These are phyloP conservation scores for Talaromyces wortmannii DNA, from an alignment of 495 filamentous ascomycete species.

Conservation along the genomic window DNA sequence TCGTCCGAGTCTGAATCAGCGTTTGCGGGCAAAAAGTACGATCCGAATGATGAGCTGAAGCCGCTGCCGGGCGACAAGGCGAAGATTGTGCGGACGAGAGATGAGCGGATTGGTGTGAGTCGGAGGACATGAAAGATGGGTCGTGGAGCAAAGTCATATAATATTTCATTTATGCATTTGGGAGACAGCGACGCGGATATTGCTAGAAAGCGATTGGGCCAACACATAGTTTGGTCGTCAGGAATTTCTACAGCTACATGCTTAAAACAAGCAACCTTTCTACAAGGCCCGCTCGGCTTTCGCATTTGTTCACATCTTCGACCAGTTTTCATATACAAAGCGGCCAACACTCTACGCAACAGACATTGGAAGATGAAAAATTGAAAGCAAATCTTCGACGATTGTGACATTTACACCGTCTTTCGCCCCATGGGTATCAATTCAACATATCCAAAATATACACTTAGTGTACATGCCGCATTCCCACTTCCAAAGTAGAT, in stretches of 20 bases:
- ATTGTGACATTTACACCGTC: not conserved
- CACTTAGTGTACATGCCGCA: conserved; percentile 1
- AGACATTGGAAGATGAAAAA: not conserved
- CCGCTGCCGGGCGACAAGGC: conserved; percentile 48
- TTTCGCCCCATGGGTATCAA: conserved; percentile 1
- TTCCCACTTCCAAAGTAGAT: too few relatives aligned
- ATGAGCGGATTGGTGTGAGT: conserved; percentile 40
- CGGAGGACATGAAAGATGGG: conserved; percentile 1
- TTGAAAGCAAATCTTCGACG: not conserved
- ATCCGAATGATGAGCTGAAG: conserved; percentile 54
- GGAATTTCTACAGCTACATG: too few relatives aligned
- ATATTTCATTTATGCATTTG: too few relatives aligned
- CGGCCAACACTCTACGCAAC: not conserved
- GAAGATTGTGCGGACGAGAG: conserved; percentile 40
- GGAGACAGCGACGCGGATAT: too few relatives aligned
- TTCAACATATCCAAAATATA: conserved; percentile 1
- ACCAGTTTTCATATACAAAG: not conserved
- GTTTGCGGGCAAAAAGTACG: conserved; percentile 15
- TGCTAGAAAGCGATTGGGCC: too few relatives aligned
- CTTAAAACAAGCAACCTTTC: too few relatives aligned
- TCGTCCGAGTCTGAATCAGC: not conserved
- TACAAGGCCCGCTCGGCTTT: not conserved
- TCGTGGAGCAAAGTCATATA: too few relatives aligned
- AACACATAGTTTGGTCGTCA: too few relatives aligned
- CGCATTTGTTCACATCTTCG: not conserved